These are phyloP conservation scores for Selenicereus undatus DNA, from an alignment of 148 eudicot species.

Conservation along the genomic window DNA sequence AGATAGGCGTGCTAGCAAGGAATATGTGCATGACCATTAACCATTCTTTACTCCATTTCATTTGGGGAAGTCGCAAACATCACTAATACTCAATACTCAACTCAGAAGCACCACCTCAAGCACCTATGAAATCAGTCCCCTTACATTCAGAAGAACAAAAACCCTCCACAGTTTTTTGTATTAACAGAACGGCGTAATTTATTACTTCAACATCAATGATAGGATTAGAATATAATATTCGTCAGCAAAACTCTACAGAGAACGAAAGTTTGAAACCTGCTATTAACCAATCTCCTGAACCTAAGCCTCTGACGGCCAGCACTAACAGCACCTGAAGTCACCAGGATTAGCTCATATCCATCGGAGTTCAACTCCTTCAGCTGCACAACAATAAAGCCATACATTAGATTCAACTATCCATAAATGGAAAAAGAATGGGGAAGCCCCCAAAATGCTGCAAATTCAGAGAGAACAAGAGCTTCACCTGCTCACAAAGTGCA, in stretches of 20 bases:
- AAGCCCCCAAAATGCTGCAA: not conserved
- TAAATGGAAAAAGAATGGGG: not conserved
- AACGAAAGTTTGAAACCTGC: slow-evolving; percentile 58
- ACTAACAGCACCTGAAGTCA: slow-evolving; percentile 94
- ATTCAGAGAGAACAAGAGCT: not conserved
- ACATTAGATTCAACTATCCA: not conserved
- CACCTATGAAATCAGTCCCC: not conserved
- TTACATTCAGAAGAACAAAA: not conserved
- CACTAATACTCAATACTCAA: not conserved
- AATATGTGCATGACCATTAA: not conserved
- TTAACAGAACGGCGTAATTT: not conserved
- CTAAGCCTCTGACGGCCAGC: slow-evolving; percentile 90
- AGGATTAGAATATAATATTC: not conserved
- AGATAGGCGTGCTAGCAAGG: not conserved
- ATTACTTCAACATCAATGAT: not conserved
- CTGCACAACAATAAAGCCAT: slow-evolving; percentile 37
- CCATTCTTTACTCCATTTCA: not conserved
- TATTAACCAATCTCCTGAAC: slow-evolving; percentile 75
- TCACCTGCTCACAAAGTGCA: slow-evolving; percentile 93
- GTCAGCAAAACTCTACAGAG: slow-evolving; percentile 9
- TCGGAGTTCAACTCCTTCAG: slow-evolving; percentile 65
- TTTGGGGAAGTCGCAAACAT: not conserved
- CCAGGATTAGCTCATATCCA: slow-evolving; percentile 90
- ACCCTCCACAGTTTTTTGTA: not conserved
- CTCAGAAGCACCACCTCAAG: not conserved